Evolutionary conservation across 2,329 filamentous ascomycete species (phyloP), one percentile per base, ranked within the genome.

Genomic region (Myriangium duriaei): DNA sequence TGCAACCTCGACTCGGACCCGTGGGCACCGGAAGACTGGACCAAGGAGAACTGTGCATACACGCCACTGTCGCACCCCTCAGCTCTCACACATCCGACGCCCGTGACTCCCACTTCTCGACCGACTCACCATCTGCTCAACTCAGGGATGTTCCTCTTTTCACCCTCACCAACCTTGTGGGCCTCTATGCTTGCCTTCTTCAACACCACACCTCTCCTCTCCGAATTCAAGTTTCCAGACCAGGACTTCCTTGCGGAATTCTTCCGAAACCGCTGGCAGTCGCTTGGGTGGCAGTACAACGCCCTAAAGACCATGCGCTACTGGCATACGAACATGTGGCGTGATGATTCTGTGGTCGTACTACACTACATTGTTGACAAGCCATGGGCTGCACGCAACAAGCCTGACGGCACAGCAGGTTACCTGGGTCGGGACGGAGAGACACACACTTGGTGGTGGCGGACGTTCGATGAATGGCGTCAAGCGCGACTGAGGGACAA

Each of bases 341-440:
- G 56, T 3, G 68, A 71, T 42, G 59, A 61, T 2, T 58, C 64
- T 17, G 62, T 72, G 3, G 54, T 61, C 1, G 62, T 63, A 5
- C 41, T 71, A 34, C 69, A 72, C 46, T 72, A 71, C 39, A 69
- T 72, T 39, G 67, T 71, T 5, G 68, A 72, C 45, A 72, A 72
- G 53, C 69, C 69, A 11, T 72, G 69, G 69, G 59, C 62, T 26
- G 57, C 54, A 35, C 55, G 61, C 12, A 54, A 67, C 3, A 51
- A 51, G 12, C 47, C 50, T 13, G 60, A 67, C 41, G 63, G 64
- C 2, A 48, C 53, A 12, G 68, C 63, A 1, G 67, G 67, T 2
- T 68, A 69, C 46, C 53, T 63, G 16, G 68, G 67, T 1, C 54
- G 62, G 30, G 70, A 74, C 47, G 65, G 68, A 1, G 61, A 57